Base-by-base conservation (phyloP, 306 rosid species). In the Medicago ruthenica region DNA sequence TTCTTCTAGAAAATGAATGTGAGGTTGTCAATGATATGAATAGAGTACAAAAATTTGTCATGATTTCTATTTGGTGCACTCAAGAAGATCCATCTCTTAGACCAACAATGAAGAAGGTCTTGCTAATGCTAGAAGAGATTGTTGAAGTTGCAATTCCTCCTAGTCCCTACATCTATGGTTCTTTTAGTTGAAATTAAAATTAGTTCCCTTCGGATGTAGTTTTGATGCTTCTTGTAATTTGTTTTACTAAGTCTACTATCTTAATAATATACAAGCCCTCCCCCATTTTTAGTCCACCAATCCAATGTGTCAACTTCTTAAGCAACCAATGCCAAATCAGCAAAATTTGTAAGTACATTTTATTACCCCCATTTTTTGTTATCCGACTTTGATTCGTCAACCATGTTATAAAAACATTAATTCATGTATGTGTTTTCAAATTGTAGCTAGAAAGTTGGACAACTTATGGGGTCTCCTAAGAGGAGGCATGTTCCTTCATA, bases 61-160 rank as follows among this genome's bases (percentile, higher is more conserved):
- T 37, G 71, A 64, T 75, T 31, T 73, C 72, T 37, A 63, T 81
- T 69, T 81, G 80, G 84, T 69, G 84, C 53, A 55, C 54, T 55
- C 84, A 75, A 61, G 80, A 81, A 63, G 84, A 81, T 50, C 80
- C 80, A 2, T 61, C 42, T 55, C 62, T 81, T 2, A 63, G 84
- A 53, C 80, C 84, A 48, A 48, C 77, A 17, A 81, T 81, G 84
- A 75, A 69, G 73, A 39, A 57, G 59, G 80, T 75, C 17, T 34
- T 81, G 76, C 10, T 61, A 20, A 81, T 75, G 84, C 50, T 81
- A 6, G 84, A 81, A 81, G 84, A 66, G 18, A 59, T 51, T 13
- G 70, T 71, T 70, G 37, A 58, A 4, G 70, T 76, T 9, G 9
- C 59, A 14, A 15, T 53, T 53, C 81, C 84, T 20, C 84, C 81